Conservation (phyloP, 441 rosid genomes). For the Manihot esculenta region DNA sequence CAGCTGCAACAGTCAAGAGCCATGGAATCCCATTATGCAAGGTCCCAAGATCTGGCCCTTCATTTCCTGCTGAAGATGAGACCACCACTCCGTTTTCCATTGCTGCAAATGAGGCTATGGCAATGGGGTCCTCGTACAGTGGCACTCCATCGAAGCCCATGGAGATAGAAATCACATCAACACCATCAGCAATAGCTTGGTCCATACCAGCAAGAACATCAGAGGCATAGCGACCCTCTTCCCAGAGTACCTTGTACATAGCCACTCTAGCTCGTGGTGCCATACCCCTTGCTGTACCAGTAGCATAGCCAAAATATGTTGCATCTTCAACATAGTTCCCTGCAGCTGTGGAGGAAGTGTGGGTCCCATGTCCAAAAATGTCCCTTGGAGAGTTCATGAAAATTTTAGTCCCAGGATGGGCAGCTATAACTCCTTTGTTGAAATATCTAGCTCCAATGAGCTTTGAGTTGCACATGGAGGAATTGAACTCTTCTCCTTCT, state of each 20-base stretch:
- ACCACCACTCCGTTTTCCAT: slow-evolving; percentile 48
- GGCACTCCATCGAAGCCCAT: slow-evolving; percentile 44
- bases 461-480: slow-evolving; percentile 45
- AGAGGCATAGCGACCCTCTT: slow-evolving; percentile 37
- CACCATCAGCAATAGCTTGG: slow-evolving; percentile 49
- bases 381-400: slow-evolving; percentile 49
- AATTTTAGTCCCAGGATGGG: slow-evolving; percentile 32
- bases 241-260: slow-evolving; percentile 50
- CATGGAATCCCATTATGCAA: slow-evolving; percentile 58
- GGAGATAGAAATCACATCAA: slow-evolving; percentile 55
- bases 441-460: slow-evolving; percentile 52
- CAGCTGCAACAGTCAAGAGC: slow-evolving; percentile 51
- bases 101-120: slow-evolving; percentile 57
- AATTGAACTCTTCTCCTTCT: slow-evolving; percentile 38
- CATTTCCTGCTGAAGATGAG: slow-evolving; percentile 54
- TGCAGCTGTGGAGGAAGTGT: slow-evolving; percentile 45
- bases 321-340: slow-evolving; percentile 41
- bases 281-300: slow-evolving; percentile 48
- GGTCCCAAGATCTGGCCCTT: slow-evolving; percentile 29
- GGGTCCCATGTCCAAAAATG: slow-evolving; percentile 40
- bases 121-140: slow-evolving; percentile 45
- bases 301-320: slow-evolving; percentile 44
- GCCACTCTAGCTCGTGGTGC: slow-evolving; percentile 45
- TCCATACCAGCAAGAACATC: slow-evolving; percentile 61
- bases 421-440: slow-evolving; percentile 42